phyloP scores from a whole-genome alignment of 176 grass and related monocot genomes.

The Thalia dealbata region DNA sequence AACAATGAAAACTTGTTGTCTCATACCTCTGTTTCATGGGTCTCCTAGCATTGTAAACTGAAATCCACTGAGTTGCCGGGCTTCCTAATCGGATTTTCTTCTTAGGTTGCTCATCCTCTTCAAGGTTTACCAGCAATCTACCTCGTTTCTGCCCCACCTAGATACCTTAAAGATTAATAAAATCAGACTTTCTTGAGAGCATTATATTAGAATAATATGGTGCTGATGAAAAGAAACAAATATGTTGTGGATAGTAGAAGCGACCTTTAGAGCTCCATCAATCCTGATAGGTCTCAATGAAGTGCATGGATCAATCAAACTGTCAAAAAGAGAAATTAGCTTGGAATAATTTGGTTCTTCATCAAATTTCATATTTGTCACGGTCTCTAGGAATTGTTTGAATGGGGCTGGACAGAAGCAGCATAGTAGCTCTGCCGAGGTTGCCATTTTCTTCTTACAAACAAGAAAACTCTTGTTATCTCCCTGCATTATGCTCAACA shows the following conservation, averaged over 20 bases:
- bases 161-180: slow-evolving; percentile 3
- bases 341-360: slow-evolving; percentile 86
- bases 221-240: not conserved
- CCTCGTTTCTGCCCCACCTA: slow-evolving; percentile 84
- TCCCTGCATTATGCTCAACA: slow-evolving; percentile 37
- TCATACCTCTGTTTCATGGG: slow-evolving; percentile 91
- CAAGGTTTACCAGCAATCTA: slow-evolving; percentile 52
- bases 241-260: not conserved
- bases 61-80: slow-evolving; percentile 80
- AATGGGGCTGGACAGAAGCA: slow-evolving; percentile 74
- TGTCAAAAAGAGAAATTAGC: slow-evolving; percentile 68
- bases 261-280: slow-evolving; percentile 80
- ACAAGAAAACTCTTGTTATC: slow-evolving; percentile 92
- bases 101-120: slow-evolving; percentile 67
- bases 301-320: slow-evolving; percentile 52
- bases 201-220: not conserved
- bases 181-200: not conserved
- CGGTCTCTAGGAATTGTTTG: slow-evolving; percentile 72
- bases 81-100: slow-evolving; percentile 65
- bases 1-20: not conserved
- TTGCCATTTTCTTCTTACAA: slow-evolving; percentile 89
- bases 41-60: slow-evolving; percentile 69
- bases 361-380: slow-evolving; percentile 77
- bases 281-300: slow-evolving; percentile 63
- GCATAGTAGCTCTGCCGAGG: slow-evolving; percentile 52